Percentiles rank a stretch among this genome's conserved stretches.
Evolutionary conservation across 169 alveolate species (phyloP).

Genomic region (Eimeria nieschulzi): DNA sequence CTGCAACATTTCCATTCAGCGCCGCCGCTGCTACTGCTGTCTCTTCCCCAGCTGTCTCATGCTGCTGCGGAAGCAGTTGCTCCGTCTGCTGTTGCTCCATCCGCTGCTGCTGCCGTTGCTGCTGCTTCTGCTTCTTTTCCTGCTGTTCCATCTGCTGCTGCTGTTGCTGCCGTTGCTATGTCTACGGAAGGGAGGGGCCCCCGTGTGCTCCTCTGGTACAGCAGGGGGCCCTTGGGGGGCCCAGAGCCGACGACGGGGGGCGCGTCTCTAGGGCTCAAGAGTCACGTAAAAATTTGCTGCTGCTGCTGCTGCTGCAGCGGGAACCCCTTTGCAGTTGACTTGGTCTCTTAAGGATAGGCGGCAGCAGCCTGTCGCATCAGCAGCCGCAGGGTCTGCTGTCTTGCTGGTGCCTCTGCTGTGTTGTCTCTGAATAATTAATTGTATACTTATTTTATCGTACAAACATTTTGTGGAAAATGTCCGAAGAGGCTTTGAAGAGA

Average conservation of each 20-base stretch:
- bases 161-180: too few relatives aligned
- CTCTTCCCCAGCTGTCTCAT: neutral
- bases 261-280: too few relatives aligned
- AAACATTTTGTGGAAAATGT: too few relatives aligned
- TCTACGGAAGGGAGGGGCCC: too few relatives aligned
- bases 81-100: neutral
- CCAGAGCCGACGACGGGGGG: too few relatives aligned
- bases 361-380: neutral
- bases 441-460: too few relatives aligned
- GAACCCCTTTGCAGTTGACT: neutral
- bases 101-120: constrained; percentile 16
- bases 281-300: neutral
- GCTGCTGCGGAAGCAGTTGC: neutral
- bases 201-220: too few relatives aligned
- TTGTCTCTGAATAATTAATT: neutral
- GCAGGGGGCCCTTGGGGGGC: too few relatives aligned
- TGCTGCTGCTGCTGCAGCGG: neutral
- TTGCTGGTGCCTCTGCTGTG: constrained; percentile 12
- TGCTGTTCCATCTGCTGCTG: neutral
- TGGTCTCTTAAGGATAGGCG: too few relatives aligned
- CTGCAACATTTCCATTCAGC: neutral
- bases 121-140: neutral
- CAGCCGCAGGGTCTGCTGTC: neutral
- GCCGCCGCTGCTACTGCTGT: neutral
- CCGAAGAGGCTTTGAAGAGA: too few relatives aligned